Conservation (phyloP, 352 stramenopile genomes). For the Aphanomyces cochlioides region DNA sequence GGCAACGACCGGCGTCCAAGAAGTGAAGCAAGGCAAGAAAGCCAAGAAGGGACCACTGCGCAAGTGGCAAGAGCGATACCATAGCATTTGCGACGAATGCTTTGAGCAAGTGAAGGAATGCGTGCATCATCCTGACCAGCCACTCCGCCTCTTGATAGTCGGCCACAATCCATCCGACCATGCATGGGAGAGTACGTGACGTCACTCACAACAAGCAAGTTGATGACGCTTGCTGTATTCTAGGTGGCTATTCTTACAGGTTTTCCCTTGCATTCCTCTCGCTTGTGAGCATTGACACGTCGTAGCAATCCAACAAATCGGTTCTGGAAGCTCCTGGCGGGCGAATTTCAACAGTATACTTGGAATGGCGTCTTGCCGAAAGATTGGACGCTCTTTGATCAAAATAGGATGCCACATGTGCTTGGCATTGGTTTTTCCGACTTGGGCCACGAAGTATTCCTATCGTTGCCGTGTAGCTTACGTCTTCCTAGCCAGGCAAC, state of each 20-base stretch:
- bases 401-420: conserved; percentile 64
- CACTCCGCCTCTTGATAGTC: conserved; percentile 77
- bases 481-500: conserved; percentile 58
- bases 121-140: conserved; percentile 53
- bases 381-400: conserved; percentile 51
- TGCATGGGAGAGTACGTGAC: conserved; percentile 63
- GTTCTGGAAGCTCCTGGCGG: conserved; percentile 84
- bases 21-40: background rate
- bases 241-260: conserved; percentile 61
- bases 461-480: background rate
- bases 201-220: background rate
- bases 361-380: conserved; percentile 64
- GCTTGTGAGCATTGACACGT: conserved; percentile 6
- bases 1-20: no score
- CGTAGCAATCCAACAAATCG: conserved; percentile 84
- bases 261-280: conserved; percentile 18
- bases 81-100: conserved; percentile 66
- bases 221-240: background rate
- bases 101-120: conserved; percentile 54
- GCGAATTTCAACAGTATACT: conserved; percentile 45
- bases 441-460: conserved; percentile 67
- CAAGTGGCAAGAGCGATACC: conserved; percentile 84
- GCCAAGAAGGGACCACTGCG: background rate
- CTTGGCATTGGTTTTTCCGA: conserved; percentile 77
- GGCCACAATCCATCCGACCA: conserved; percentile 88